Evolutionary conservation across 805 yeast species (phyloP).

Genomic region (Trichomonascus vanleenenianus): DNA sequence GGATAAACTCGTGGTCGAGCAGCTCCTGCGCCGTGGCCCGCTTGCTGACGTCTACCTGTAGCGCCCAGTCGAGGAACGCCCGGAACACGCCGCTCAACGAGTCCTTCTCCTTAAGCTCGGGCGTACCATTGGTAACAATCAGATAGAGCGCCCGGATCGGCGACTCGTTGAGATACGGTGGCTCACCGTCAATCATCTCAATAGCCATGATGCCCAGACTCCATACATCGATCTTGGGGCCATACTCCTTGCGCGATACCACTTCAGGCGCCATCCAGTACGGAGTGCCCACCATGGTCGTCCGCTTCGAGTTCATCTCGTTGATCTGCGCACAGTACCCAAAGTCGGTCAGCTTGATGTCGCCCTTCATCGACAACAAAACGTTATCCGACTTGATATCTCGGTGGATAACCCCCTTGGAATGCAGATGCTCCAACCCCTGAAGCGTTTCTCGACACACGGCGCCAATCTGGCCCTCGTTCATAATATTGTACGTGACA

Average conservation of each 20-base stretch:
- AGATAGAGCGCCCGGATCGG: conserved; percentile 89
- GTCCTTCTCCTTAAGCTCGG: conserved; percentile 64
- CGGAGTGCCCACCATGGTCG: conserved; percentile 99
- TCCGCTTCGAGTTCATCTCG: conserved; percentile 70
- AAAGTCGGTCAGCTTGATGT: conserved; percentile 92
- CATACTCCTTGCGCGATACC: conserved; percentile 89
- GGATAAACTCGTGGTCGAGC: conserved; percentile 57
- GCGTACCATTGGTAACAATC: conserved; percentile 90
- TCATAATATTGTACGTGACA: conserved; percentile 80
- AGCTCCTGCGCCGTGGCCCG: conserved; percentile 89
- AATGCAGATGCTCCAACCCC: conserved; percentile 82
- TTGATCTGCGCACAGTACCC: conserved; percentile 78
- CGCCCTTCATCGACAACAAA: conserved; percentile 69
- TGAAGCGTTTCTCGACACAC: conserved; percentile 85
- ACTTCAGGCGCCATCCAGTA: conserved; percentile 99
- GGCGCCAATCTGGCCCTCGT: conserved; percentile 92
- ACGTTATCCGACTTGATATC: conserved; percentile 96
- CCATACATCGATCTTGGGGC: conserved; percentile 97
- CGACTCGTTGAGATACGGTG: conserved; percentile 93
- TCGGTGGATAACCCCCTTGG: conserved; percentile 88
- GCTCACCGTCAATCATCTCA: conserved; percentile 99
- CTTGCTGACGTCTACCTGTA: conserved; percentile 88
- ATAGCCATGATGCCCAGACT: conserved; percentile 96
- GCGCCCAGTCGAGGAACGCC: conserved; percentile 80
- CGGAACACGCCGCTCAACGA: conserved; percentile 65